A percentile compares a stretch with the other conserved stretches of the same genome.
phyloP scores from a whole-genome alignment of 176 grass and related monocot genomes.

The Thalia dealbata region DNA sequence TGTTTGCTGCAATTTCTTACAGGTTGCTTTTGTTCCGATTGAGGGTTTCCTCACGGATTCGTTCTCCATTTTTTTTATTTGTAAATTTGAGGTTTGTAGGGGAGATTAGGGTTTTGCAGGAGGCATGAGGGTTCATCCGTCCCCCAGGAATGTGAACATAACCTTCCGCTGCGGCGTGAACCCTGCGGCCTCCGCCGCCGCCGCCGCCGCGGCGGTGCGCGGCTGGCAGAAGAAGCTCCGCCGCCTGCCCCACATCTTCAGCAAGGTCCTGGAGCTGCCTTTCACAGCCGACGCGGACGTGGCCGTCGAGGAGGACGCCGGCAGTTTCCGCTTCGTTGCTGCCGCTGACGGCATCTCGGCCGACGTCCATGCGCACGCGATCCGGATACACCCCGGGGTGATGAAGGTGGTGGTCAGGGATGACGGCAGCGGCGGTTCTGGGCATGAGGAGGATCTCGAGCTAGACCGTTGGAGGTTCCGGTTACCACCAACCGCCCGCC shows the following conservation, averaged over 20 bases:
- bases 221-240: conserved; percentile 47
- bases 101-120: conserved; percentile 2
- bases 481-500: conserved; percentile 39
- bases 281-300: conserved; percentile 55
- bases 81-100: neutral
- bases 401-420: conserved; percentile 57
- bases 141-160: conserved; percentile 7
- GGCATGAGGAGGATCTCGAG: conserved; percentile 33
- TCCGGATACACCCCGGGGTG: conserved; percentile 52
- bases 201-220: neutral
- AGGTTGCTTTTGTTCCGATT: neutral
- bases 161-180: neutral
- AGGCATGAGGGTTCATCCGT: conserved; percentile 37
- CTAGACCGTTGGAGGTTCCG: conserved; percentile 61
- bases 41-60: neutral
- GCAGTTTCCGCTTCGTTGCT: conserved; percentile 51
- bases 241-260: conserved; percentile 74
- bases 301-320: conserved; percentile 36
- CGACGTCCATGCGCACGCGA: conserved; percentile 31
- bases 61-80: neutral
- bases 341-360: neutral
- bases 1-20: neutral
- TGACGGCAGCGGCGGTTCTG: conserved; percentile 1
- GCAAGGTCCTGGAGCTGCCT: conserved; percentile 82
- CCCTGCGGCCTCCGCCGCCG: neutral